These are phyloP conservation scores for Grifola frondosa DNA, from an alignment of 1,284 basidiomycete species.

Conservation along the genomic window DNA sequence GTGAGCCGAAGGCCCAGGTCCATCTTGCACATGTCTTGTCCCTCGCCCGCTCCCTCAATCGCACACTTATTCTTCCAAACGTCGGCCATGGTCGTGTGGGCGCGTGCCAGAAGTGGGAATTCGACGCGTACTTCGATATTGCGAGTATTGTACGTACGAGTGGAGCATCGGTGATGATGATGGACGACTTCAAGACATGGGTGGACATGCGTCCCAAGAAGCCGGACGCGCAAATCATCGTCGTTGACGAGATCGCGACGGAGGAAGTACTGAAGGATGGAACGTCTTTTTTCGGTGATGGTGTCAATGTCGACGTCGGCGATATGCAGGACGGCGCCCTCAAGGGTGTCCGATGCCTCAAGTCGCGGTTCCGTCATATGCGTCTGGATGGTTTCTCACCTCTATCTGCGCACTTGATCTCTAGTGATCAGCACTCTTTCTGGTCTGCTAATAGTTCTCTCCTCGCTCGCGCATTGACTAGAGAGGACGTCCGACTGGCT, in stretches of 20 bases:
- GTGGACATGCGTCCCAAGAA: slow-evolving; percentile 24
- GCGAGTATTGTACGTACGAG: slow-evolving; percentile 21
- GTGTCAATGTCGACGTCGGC: slow-evolving; percentile 11
- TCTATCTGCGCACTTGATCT: slow-evolving; percentile 11
- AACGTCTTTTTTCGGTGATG: neutral
- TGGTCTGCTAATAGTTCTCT: neutral
- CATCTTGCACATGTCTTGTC: slow-evolving; percentile 45
- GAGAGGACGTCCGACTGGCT: neutral
- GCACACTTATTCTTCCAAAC: slow-evolving; percentile 53
- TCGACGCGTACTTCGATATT: slow-evolving; percentile 46
- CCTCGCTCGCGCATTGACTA: neutral
- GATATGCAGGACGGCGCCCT: slow-evolving; percentile 7
- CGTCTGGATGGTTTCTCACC: slow-evolving; percentile 7
- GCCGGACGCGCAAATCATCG: slow-evolving; percentile 27
- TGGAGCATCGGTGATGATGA: slow-evolving; percentile 24
- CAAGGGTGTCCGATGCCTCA: slow-evolving; percentile 20
- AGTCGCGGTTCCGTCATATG: slow-evolving; percentile 18
- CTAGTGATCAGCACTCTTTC: neutral
- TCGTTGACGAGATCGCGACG: slow-evolving; percentile 14
- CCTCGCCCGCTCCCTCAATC: slow-evolving; percentile 42
- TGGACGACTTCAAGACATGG: slow-evolving; percentile 40
- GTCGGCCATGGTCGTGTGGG: slow-evolving; percentile 50
- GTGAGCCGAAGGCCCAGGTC: slow-evolving; percentile 48
- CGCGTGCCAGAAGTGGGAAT: slow-evolving; percentile 43
- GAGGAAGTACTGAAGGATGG: neutral